Evolutionary conservation across 164 flowering plant genomes (phyloP), one percentile per base, ranked within the genome.

Genomic region (Amborella trichopoda): DNA sequence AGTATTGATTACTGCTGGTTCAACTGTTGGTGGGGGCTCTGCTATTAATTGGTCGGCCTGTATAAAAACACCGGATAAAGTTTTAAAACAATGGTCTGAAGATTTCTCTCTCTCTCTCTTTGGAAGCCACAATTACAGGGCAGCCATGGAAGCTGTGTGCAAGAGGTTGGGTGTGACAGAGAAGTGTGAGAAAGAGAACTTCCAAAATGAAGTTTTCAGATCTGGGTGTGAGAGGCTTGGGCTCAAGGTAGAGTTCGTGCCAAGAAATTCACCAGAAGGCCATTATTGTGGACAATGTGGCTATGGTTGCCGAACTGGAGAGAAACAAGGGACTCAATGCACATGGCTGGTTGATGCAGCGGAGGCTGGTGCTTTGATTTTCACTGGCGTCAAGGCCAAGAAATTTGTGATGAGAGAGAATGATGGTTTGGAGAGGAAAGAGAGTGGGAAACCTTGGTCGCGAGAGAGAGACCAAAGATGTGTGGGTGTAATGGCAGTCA

Each of bases 311-410:
- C 53, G 47, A 28, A 50, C 34, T 10, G 87, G 94, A 26, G 76
- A 81, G 12, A 84, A 84, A 48, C 54, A 61, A 40, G 87, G 94
- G 40, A 70, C 84, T 14, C 76, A 76, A 51, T 23, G 61, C 3
- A 84, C 90, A 3, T 84, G 94, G 94, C 68, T 84, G 28, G 83
- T 76, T 2, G 90, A 84, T 66, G 82, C 89, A 8, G 86, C 81
- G 23, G 40, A 61, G 11, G 46, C 37, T 33, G 84, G 80, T 16
- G 85, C 94, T 25, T 83, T 83, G 46, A 73, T 83, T 46, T n/a
- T 80, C 50, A 76, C 79, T 8, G 78, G 81, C 22, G 71, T 84
- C 56, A 76, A 74, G 63, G 94, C 88, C 13, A 73, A 74, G 65
- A 78, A 54, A 38, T 60, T 83, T 26, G 58, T 80, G 5, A 73